Percentiles rank a stretch among this genome's conserved stretches.
Conservation (phyloP, 371 early-diverging fungal genomes). For the Apophysomyces trapeziformis region DNA sequence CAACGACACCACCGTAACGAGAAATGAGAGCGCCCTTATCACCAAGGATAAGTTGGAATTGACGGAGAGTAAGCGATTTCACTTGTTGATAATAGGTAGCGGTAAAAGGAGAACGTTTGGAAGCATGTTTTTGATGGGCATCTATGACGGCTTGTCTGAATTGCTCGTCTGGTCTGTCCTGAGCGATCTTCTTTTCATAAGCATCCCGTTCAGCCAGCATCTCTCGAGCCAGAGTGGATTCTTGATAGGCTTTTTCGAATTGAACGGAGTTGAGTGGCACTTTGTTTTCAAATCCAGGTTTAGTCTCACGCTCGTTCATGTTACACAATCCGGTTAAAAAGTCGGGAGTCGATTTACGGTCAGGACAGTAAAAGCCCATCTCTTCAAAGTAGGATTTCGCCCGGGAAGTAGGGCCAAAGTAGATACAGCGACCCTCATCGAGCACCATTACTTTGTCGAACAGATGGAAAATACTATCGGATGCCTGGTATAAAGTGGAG, state of each 20-base stretch:
- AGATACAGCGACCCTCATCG: slow-evolving; percentile 73
- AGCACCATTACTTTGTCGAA: slow-evolving; percentile 77
- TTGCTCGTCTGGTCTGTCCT: slow-evolving; percentile 35
- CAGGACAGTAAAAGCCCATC: slow-evolving; percentile 68
- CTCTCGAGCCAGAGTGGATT: slow-evolving; percentile 28
- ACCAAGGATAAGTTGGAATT: slow-evolving; percentile 53
- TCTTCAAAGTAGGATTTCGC: slow-evolving; percentile 70
- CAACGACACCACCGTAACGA: slow-evolving; percentile 55
- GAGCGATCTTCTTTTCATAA: slow-evolving; percentile 28
- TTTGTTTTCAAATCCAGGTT: slow-evolving; percentile 52
- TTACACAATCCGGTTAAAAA: slow-evolving; percentile 74
- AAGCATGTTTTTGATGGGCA: slow-evolving; percentile 48
- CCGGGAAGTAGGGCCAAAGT: slow-evolving; percentile 66
- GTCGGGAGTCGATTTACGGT: slow-evolving; percentile 74
- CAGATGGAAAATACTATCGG: slow-evolving; percentile 73
- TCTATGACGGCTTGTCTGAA: slow-evolving; percentile 51
- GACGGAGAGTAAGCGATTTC: slow-evolving; percentile 50
- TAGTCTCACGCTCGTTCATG: slow-evolving; percentile 55
- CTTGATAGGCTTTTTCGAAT: slow-evolving; percentile 48
- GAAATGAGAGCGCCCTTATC: slow-evolving; percentile 52
- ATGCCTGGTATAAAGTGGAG: slow-evolving; percentile 69
- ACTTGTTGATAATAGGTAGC: slow-evolving; percentile 55
- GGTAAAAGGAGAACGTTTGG: slow-evolving; percentile 48
- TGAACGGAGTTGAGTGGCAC: slow-evolving; percentile 46
- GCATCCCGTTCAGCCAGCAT: slow-evolving; percentile 30